These are phyloP conservation scores for Leptographium galeiforme DNA, from an alignment of 2,329 filamentous ascomycete genomes.

Conservation along the genomic window DNA sequence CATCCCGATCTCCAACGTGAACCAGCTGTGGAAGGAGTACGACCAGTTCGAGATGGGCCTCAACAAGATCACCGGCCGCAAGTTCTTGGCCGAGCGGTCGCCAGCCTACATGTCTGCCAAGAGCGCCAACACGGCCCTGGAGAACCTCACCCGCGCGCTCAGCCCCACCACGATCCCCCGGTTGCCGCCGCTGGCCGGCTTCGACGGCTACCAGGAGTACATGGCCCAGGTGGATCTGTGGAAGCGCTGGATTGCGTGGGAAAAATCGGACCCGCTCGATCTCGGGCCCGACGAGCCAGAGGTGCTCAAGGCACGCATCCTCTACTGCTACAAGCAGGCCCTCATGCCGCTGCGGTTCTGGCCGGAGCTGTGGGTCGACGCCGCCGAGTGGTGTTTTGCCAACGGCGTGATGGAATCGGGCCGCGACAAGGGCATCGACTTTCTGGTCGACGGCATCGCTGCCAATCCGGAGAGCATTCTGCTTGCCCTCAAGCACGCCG, in stretches of 20 bases:
- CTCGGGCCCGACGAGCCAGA: constrained; percentile 68
- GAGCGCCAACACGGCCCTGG: constrained; percentile 77
- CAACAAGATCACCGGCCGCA: constrained; percentile 87
- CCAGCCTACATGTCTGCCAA: constrained; percentile 93
- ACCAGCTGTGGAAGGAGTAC: constrained; percentile 91
- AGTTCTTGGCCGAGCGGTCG: constrained; percentile 86
- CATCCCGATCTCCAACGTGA: constrained; percentile 72
- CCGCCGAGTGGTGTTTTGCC: constrained; percentile 80
- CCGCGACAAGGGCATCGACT: constrained; percentile 51
- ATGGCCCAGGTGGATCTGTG: constrained; percentile 73
- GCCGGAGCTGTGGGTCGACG: constrained; percentile 92
- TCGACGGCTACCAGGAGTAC: constrained; percentile 77
- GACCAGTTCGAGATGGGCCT: constrained; percentile 89
- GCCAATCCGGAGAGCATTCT: constrained; percentile 92
- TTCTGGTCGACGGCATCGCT: constrained; percentile 67
- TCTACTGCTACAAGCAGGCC: constrained; percentile 89
- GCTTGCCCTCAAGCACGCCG: constrained; percentile 77
- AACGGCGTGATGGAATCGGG: constrained; percentile 55
- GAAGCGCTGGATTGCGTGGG: constrained; percentile 92
- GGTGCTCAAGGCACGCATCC: constrained; percentile 61
- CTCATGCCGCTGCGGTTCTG: constrained; percentile 89
- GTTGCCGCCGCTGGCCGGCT: constrained; percentile 71
- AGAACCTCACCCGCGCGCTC: constrained; percentile 70
- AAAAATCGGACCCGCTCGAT: constrained; percentile 83
- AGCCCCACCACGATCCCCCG: constrained; percentile 65